Percentiles rank a stretch among this genome's conserved stretches.
Conservation (phyloP, 306 rosid species). For the Trifolium pratense region DNA sequence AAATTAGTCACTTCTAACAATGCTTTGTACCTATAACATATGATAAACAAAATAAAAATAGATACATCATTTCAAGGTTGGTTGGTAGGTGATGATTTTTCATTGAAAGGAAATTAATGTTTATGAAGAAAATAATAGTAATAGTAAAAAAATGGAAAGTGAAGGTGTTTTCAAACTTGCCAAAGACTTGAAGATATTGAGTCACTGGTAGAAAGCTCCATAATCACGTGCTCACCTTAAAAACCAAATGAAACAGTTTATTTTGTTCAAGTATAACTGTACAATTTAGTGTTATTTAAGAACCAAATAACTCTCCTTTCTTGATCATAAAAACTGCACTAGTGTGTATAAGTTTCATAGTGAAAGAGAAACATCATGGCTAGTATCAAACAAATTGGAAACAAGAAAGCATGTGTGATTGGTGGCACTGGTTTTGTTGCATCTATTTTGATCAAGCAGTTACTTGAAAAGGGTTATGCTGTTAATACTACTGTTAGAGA, state of each 20-base stretch:
- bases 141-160: background rate
- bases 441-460: slow-evolving; percentile 61
- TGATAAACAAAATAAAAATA: too few species aligned
- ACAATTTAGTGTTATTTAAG: slow-evolving; percentile 27
- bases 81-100: background rate
- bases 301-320: background rate
- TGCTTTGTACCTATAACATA: too few species aligned
- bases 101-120: background rate
- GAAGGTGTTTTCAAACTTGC: background rate
- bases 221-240: slow-evolving; percentile 42
- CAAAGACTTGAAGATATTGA: slow-evolving; percentile 8
- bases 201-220: slow-evolving; percentile 11
- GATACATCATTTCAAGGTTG: background rate
- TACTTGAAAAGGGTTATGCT: slow-evolving; percentile 72
- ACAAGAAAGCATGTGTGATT: slow-evolving; percentile 70
- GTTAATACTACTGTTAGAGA: slow-evolving; percentile 79
- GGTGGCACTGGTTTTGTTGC: slow-evolving; percentile 81
- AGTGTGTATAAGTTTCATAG: slow-evolving; percentile 7
- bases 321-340: background rate
- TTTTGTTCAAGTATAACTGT: slow-evolving; percentile 26
- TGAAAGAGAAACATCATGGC: slow-evolving; percentile 45
- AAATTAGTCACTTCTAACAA: too few species aligned
- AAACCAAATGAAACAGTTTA: background rate
- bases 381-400: slow-evolving; percentile 37
- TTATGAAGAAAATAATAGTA: background rate